Evolutionary conservation across 2,329 filamentous ascomycete genomes (phyloP).

Genomic region (Aspergillus glaucus): DNA sequence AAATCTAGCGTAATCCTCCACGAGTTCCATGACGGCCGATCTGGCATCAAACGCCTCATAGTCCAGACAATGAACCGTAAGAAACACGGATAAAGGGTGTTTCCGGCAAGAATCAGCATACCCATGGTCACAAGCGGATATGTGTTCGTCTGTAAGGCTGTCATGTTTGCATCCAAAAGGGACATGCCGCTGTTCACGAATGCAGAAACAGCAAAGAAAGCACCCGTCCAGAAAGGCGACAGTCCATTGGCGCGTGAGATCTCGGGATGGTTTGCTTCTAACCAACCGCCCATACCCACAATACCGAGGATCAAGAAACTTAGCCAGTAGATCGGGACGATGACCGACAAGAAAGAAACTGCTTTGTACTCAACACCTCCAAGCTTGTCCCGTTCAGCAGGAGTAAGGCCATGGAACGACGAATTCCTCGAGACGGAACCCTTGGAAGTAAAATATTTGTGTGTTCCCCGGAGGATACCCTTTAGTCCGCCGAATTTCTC

Average conservation of each 20-base stretch:
- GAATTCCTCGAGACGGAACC: slow-evolving; percentile 41
- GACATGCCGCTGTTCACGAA: slow-evolving; percentile 53
- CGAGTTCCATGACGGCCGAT: slow-evolving; percentile 18
- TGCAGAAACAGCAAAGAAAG: slow-evolving; percentile 49
- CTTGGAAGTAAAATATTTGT: slow-evolving; percentile 26
- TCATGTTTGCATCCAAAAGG: slow-evolving; percentile 49
- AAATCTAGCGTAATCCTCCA: slow-evolving; percentile 30
- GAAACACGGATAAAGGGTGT: slow-evolving; percentile 61
- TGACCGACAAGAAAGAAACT: slow-evolving; percentile 27
- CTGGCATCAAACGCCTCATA: slow-evolving; percentile 28
- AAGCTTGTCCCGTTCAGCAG: slow-evolving; percentile 36
- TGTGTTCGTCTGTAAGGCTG: slow-evolving; percentile 35
- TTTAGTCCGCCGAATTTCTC: slow-evolving; percentile 15
- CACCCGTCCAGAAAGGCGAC: slow-evolving; percentile 43
- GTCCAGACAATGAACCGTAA: slow-evolving; percentile 55
- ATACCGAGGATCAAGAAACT: slow-evolving; percentile 42
- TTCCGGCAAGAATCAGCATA: slow-evolving; percentile 56
- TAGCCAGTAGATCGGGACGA: slow-evolving; percentile 42
- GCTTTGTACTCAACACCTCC: slow-evolving; percentile 41
- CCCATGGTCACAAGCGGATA: slow-evolving; percentile 46
- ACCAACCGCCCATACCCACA: slow-evolving; percentile 43
- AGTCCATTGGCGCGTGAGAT: slow-evolving; percentile 41
- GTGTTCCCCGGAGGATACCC: slow-evolving; percentile 19
- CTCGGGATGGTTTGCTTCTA: slow-evolving; percentile 37
- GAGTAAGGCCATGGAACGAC: slow-evolving; percentile 43